Evolutionary conservation across 768 basidiomycete genomes (phyloP).

Genomic region (Boletus speciosus): DNA sequence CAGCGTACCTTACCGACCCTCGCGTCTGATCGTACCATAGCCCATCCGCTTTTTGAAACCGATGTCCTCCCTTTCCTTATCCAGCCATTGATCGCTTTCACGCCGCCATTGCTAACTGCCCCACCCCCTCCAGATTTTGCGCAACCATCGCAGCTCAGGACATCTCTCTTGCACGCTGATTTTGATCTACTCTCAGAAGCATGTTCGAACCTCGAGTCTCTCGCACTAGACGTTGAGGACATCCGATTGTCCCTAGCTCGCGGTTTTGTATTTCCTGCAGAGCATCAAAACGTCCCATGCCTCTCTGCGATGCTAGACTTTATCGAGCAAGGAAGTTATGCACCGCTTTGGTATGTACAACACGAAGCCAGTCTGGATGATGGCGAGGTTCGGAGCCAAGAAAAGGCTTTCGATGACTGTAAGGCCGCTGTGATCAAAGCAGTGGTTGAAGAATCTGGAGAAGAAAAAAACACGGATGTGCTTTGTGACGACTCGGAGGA

Average conservation of each 20-base stretch:
- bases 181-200: constrained; percentile 71
- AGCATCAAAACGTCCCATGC: constrained; percentile 55
- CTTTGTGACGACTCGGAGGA: constrained; percentile 68
- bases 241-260: constrained; percentile 70
- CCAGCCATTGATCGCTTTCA: constrained; percentile 55
- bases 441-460: constrained; percentile 81
- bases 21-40: constrained; percentile 29
- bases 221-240: constrained; percentile 75
- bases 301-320: constrained; percentile 66
- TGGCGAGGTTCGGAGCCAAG: constrained; percentile 53
- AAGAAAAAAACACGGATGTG: constrained; percentile 72
- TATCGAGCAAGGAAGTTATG: constrained; percentile 68
- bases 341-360: constrained; percentile 56
- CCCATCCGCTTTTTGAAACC: constrained; percentile 55
- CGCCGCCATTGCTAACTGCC: constrained; percentile 47
- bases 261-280: constrained; percentile 54
- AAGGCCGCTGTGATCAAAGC: constrained; percentile 85
- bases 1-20: not conserved
- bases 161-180: constrained; percentile 56
- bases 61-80: constrained; percentile 64
- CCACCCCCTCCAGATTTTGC: constrained; percentile 38
- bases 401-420: constrained; percentile 74
- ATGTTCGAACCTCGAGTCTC: constrained; percentile 72
- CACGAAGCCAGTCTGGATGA: constrained; percentile 32
- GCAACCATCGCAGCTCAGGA: constrained; percentile 39